Conservation (phyloP, 2,329 filamentous ascomycete species). For the Clarireedia paspali region DNA sequence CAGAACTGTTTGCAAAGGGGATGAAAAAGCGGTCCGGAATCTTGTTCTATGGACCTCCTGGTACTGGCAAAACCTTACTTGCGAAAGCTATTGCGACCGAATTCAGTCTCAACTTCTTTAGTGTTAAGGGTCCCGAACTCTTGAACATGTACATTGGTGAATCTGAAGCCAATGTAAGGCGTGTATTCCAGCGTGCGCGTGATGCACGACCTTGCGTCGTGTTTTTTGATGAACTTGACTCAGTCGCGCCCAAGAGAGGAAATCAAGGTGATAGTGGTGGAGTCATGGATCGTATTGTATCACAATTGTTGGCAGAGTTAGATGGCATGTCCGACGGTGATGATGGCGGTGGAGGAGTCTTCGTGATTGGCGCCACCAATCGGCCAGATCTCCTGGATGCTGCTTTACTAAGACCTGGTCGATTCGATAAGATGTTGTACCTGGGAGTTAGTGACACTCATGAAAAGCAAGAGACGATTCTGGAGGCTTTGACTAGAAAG, state of each 20-base stretch:
- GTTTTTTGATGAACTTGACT: constrained; percentile 90
- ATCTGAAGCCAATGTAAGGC: constrained; percentile 82
- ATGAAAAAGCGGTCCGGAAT: constrained; percentile 98
- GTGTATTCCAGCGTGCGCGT: constrained; percentile 79
- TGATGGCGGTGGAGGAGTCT: constrained; percentile 74
- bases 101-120: constrained; percentile 92
- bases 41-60: constrained; percentile 83
- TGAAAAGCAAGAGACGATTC: constrained; percentile 88
- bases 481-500: constrained; percentile 93
- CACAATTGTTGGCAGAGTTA: constrained; percentile 85
- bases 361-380: constrained; percentile 96
- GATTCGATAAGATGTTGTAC: constrained; percentile 98
- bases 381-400: constrained; percentile 87
- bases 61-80: constrained; percentile 86
- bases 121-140: constrained; percentile 83
- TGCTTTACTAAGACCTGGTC: constrained; percentile 77
- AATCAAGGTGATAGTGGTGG: constrained; percentile 96
- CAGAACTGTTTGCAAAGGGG: constrained; percentile 90
- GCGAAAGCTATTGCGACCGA: constrained; percentile 91
- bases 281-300: constrained; percentile 97
- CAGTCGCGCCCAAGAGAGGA: constrained; percentile 89
- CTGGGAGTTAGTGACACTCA: constrained; percentile 94
- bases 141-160: constrained; percentile 97
- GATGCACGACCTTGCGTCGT: constrained; percentile 84
- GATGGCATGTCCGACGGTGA: constrained; percentile 96